Conservation (phyloP, 768 basidiomycete species). For the Hygrophorus russula region DNA sequence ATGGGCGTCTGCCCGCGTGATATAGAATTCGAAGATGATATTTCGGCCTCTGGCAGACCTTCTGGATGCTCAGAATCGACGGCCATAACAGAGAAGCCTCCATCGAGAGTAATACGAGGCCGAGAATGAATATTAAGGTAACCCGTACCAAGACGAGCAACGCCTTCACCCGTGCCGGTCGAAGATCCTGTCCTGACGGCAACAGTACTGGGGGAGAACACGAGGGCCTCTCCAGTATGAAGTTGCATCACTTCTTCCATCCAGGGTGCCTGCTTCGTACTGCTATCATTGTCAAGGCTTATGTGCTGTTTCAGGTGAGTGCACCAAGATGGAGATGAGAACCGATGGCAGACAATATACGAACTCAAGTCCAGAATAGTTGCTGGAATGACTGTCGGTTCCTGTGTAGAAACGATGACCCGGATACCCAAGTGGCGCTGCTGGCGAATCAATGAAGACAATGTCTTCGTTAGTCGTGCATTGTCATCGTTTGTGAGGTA, state of each 20-base stretch:
- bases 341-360: conserved; percentile 36
- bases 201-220: conserved; percentile 9
- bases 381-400: conserved; percentile 44
- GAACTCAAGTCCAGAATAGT: conserved; percentile 39
- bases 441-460: conserved; percentile 37
- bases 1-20: too few relatives aligned
- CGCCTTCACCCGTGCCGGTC: not conserved
- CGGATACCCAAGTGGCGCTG: conserved; percentile 43
- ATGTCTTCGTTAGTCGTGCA: conserved; percentile 30
- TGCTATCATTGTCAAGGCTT: conserved; percentile 27
- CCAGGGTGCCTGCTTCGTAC: conserved; percentile 8
- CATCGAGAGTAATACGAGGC: conserved; percentile 5
- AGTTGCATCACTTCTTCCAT: conserved; percentile 10
- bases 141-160: conserved; percentile 1
- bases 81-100: conserved; percentile 3
- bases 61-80: not conserved
- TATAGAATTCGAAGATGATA: too few relatives aligned
- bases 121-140: conserved; percentile 4
- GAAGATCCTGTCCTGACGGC: not conserved
- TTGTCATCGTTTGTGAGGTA: conserved; percentile 28
- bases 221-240: conserved; percentile 8
- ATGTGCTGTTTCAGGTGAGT: conserved; percentile 39
- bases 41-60: not conserved
- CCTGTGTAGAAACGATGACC: conserved; percentile 43
- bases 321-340: conserved; percentile 48